Conservation (phyloP, 1,284 basidiomycete species). For the Trichosporon coremiiforme region DNA sequence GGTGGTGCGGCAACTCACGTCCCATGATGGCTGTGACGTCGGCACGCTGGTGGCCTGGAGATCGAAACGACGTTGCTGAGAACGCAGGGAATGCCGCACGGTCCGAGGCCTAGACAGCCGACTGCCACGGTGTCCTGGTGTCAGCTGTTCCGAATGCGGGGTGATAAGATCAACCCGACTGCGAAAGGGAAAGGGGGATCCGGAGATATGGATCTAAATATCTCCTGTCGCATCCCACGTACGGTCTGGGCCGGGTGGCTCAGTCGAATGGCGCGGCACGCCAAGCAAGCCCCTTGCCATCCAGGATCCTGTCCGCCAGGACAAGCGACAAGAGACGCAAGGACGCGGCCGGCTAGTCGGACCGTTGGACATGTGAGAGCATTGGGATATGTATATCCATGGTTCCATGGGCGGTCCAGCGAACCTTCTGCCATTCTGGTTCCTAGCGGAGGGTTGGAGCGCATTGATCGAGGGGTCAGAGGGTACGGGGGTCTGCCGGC, state of each 20-base stretch:
- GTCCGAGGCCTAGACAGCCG: background rate
- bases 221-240: background rate
- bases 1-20: background rate
- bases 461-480: constrained; percentile 4
- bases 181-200: constrained; percentile 3
- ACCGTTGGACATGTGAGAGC: background rate
- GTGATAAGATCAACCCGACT: constrained; percentile 12
- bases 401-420: constrained; percentile 2
- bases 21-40: background rate
- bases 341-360: background rate
- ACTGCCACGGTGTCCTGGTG: constrained; percentile 3
- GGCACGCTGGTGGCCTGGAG: background rate
- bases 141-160: background rate
- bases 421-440: constrained; percentile 10
- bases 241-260: background rate
- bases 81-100: constrained; percentile 10
- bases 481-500: background rate
- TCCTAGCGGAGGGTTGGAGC: constrained; percentile 12
- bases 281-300: background rate
- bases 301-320: background rate
- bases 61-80: constrained; percentile 1
- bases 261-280: constrained; percentile 6
- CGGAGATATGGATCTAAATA: constrained; percentile 17
- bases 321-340: background rate
- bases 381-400: background rate